Conservation (phyloP, 192 early-diverging fungal genomes). For the Podila minutissima region DNA sequence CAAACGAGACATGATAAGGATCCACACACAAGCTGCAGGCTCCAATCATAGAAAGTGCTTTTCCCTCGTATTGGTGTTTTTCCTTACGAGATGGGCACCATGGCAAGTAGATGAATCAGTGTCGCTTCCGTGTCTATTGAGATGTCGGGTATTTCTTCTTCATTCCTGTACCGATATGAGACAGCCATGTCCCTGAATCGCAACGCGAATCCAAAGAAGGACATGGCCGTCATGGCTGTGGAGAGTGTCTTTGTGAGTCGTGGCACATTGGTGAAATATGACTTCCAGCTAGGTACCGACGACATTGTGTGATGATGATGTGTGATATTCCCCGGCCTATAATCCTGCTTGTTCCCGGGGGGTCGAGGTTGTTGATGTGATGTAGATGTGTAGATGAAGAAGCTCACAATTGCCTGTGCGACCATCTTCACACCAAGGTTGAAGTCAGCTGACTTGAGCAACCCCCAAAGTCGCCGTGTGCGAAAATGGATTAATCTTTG, state of each 20-base stretch:
- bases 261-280: slow-evolving; percentile 3
- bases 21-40: too few species aligned
- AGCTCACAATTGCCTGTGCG: too few species aligned
- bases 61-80: background rate
- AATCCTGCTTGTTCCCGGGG: too few species aligned
- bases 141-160: background rate
- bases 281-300: background rate
- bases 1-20: too few species aligned
- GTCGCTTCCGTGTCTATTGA: background rate
- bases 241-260: background rate
- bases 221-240: background rate
- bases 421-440: too few species aligned
- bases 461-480: too few species aligned
- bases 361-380: too few species aligned
- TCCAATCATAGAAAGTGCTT: background rate
- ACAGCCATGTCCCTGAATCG: background rate
- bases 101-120: background rate
- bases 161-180: background rate
- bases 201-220: background rate
- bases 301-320: background rate
- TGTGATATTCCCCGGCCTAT: too few species aligned
- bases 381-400: too few species aligned
- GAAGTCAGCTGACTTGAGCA: too few species aligned
- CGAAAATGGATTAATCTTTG: too few species aligned
- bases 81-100: slow-evolving; percentile 4